Conservation (phyloP, 495 filamentous ascomycete genomes). For the Usnea hakonensis region DNA sequence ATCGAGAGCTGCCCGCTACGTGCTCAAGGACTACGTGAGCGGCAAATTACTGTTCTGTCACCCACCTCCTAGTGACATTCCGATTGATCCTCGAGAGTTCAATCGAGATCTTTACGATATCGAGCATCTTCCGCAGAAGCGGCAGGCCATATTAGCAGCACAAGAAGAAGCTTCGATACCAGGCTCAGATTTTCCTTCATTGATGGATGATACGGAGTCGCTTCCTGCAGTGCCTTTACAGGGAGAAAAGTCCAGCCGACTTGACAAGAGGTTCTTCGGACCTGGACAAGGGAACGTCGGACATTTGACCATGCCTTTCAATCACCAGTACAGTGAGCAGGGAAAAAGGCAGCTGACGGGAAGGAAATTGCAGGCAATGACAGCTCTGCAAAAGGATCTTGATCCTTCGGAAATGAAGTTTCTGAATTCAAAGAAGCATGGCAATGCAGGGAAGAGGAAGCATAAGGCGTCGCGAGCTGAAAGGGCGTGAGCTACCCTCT, state of each 20-base stretch:
- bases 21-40: conserved; percentile 96
- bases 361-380: conserved; percentile 74
- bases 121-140: conserved; percentile 65
- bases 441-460: conserved; percentile 63
- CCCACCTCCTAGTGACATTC: conserved; percentile 62
- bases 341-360: conserved; percentile 71
- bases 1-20: conserved; percentile 77
- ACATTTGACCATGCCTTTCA: conserved; percentile 76
- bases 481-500: conserved; percentile 6
- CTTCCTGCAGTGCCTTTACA: conserved; percentile 27
- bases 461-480: conserved; percentile 8
- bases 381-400: conserved; percentile 75
- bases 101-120: conserved; percentile 83
- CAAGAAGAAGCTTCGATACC: conserved; percentile 25
- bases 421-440: conserved; percentile 81
- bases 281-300: conserved; percentile 50
- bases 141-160: conserved; percentile 47
- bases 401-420: conserved; percentile 73
- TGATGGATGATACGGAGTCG: conserved; percentile 33
- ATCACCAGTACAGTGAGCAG: conserved; percentile 76
- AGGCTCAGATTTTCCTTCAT: conserved; percentile 28
- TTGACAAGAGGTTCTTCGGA: conserved; percentile 86
- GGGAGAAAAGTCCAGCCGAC: conserved; percentile 61
- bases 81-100: conserved; percentile 65
- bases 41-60: conserved; percentile 90